Evolutionary conservation across 805 yeast species (phyloP).

Genomic region (Cyberlindnera mrakii): DNA sequence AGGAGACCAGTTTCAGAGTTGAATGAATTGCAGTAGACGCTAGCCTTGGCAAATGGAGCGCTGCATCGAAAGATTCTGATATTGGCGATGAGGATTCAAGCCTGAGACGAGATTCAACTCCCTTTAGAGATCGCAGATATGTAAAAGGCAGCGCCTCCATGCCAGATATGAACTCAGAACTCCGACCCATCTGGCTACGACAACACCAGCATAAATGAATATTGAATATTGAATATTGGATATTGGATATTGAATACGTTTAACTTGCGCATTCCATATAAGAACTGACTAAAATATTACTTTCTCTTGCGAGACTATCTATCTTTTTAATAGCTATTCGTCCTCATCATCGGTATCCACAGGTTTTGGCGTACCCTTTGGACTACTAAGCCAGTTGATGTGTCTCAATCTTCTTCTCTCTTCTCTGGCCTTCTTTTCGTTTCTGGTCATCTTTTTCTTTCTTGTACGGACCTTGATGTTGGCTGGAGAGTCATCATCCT

Average conservation of each 20-base stretch:
- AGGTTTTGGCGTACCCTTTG: conserved; percentile 97
- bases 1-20: too few species aligned
- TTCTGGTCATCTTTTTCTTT: conserved; percentile 97
- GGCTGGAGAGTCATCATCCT: conserved; percentile 88
- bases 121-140: too few species aligned
- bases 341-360: conserved; percentile 92
- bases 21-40: too few species aligned
- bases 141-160: too few species aligned
- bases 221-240: neutral
- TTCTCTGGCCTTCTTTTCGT: conserved; percentile 85
- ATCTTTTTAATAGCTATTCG: conserved; percentile 21
- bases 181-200: too few species aligned
- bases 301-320: neutral
- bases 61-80: too few species aligned
- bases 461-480: conserved; percentile 87
- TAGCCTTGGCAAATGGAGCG: too few species aligned
- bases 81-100: too few species aligned
- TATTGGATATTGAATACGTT: neutral
- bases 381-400: conserved; percentile 89
- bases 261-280: neutral
- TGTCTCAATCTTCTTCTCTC: conserved; percentile 93
- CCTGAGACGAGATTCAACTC: too few species aligned
- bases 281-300: neutral
- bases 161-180: too few species aligned
- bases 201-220: neutral